Evolutionary conservation across 768 basidiomycete species (phyloP), one percentile per base, ranked within the genome.

Genomic region (Xerocomellus intermedius): DNA sequence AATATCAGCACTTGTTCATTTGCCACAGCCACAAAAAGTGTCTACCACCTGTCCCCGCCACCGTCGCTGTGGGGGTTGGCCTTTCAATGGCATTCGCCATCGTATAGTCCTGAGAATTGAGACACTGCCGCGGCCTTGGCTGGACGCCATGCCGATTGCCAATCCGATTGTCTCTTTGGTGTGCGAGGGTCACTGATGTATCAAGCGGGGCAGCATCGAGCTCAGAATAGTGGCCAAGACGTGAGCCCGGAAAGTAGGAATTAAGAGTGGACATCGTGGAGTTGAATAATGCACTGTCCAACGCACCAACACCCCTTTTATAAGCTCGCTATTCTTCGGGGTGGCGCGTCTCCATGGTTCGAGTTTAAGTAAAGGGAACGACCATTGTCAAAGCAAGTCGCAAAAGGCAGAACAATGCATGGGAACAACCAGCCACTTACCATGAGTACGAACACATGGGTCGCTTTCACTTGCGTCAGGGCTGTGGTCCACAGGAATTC

Each of bases 341-440:
- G 60, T 57, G 51, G 65, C 33, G 56, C 36, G 42, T 53, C 36
- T 49, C 49, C 50, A 24, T 33, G 39, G 16, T 48, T 46, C 10
- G n/a, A 39, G 45, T 46, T 48, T 39, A 37, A n/a, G n/a, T n/a
- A n/a, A 53, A 53, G 28, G 33, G 32, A 50, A 35, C 36, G 47
- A 44, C 28, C 56, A 46, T 56, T 26, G 54, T 61, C 52, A 38
- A 52, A 45, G 57, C 39, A 48, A 33, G 39, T 48, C 42, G 39
- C 50, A 51, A 53, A 57, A 39, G 37, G 48, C 38, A 45, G 38
- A 46, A 60, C 37, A 51, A 52, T 46, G 44, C 28, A 48, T 50
- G 32, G 17, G 50, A 63, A 47, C 19, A 57, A 26, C 33, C 42
- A 42, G 53, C 37, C 55, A 61, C 60, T 43, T 54, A 58, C 46